These are phyloP conservation scores for Cercospora zeae-maydis DNA, from an alignment of 2,329 filamentous ascomycete species.

Conservation along the genomic window DNA sequence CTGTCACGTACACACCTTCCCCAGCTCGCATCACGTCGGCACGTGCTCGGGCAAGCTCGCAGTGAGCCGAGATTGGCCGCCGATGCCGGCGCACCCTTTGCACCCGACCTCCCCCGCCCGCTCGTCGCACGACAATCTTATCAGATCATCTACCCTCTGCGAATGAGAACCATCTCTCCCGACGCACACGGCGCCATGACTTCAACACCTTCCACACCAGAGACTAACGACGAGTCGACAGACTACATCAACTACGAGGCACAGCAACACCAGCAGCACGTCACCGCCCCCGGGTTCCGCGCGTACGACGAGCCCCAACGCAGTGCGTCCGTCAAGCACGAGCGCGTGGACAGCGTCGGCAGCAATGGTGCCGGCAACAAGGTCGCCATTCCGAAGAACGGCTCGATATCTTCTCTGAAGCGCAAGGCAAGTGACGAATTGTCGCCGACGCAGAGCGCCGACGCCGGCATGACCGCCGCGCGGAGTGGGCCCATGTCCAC, in stretches of 20 bases:
- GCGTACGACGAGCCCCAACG: neutral
- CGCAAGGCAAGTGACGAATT: neutral
- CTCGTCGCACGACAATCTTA: conserved; percentile 22
- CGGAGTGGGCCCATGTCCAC: conserved; percentile 39
- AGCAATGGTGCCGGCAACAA: conserved; percentile 12
- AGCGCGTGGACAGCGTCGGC: conserved; percentile 4
- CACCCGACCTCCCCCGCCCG: neutral
- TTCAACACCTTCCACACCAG: conserved; percentile 17
- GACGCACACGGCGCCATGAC: conserved; percentile 18
- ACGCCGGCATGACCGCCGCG: conserved; percentile 13
- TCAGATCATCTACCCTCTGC: conserved; percentile 28
- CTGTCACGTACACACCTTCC: neutral
- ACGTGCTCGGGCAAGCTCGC: neutral
- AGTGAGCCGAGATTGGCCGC: neutral
- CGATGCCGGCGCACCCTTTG: conserved; percentile 13
- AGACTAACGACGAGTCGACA: conserved; percentile 22
- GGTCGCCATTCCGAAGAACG: conserved; percentile 15
- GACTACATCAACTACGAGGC: conserved; percentile 1
- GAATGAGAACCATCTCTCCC: conserved; percentile 11
- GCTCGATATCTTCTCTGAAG: conserved; percentile 4
- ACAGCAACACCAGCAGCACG: conserved; percentile 1
- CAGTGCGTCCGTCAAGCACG: neutral
- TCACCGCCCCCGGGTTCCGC: neutral
- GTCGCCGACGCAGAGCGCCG: conserved; percentile 1
- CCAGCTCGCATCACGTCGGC: neutral